Evolutionary conservation across 371 early-diverging fungal species (phyloP), one percentile per base, ranked within the genome.

Genomic region (Syncephalastrum racemosum): DNA sequence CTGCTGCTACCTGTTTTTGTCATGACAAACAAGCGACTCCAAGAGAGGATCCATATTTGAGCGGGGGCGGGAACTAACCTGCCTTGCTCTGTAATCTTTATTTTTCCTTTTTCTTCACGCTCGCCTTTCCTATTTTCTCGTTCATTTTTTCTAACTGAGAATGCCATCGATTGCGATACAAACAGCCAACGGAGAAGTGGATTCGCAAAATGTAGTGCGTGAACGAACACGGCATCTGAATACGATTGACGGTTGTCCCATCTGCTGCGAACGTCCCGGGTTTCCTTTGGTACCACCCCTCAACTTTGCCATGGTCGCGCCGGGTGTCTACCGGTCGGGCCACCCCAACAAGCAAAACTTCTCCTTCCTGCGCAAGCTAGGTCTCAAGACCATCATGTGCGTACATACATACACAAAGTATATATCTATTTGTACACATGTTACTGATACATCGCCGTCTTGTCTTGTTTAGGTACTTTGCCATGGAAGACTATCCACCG

Each of bases 241-340:
- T 31, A 48, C 15, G 20, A 44, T 52, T 10, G 73, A 73, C 20
- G 54, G 52, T 12, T 78, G 78, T 39, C 45, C 65, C 44, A 70
- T 75, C 43, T 78, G 78, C 44, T 67, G 68, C 58, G 71, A 68
- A 40, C 54, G 74, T 46, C 72, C 78, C 2, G 66, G 62, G 10
- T 67, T 72, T 51, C 80, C 80, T 4, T 69, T 93, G 6, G 93
- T 93, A 0, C 94, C 94, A 15, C 94, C 94, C 12, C 76, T 93
- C n/a, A 93, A 93, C 71, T 93, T 93, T 73, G 90, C 91, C 46
- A 86, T 93, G 84, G 88, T 93, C 4, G 85, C 85, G 0, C 88
- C 91, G 12, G 92, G 93, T 15, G 85, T 93, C 23, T 93, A 93
- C 73, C 80, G 94, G 4, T 90, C 91, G 4, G 94, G 94, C 15